These are phyloP conservation scores for Phytophthora aleatoria DNA, from an alignment of 352 stramenopile genomes.

Conservation along the genomic window DNA sequence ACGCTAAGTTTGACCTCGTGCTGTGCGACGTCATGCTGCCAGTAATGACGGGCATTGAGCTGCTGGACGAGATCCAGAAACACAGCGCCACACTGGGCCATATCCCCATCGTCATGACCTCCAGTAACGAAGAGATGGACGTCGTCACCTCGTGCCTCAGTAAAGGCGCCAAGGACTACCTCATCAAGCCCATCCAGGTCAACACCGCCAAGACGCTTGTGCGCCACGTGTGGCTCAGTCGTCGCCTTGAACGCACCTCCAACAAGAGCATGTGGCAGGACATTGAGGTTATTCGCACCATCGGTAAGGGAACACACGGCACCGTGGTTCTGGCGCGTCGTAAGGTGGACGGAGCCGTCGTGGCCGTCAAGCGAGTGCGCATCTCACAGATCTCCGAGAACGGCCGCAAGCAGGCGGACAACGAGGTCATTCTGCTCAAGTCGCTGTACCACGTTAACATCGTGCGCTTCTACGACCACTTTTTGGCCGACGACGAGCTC, in stretches of 20 bases:
- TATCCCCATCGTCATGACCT: conserved; percentile 91
- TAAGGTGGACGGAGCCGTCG: conserved; percentile 78
- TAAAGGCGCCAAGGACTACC: conserved; percentile 90
- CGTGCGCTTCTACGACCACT: conserved; percentile 90
- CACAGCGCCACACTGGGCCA: conserved; percentile 65
- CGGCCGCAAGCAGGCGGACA: conserved; percentile 85
- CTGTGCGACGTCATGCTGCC: conserved; percentile 91
- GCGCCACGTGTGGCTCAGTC: conserved; percentile 87
- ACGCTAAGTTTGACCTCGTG: conserved; percentile 86
- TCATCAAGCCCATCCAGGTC: conserved; percentile 91
- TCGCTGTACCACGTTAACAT: conserved; percentile 91
- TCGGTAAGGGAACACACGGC: conserved; percentile 86
- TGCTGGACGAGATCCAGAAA: conserved; percentile 86
- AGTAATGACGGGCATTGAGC: conserved; percentile 88
- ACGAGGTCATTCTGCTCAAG: conserved; percentile 90
- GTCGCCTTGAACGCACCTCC: conserved; percentile 62
- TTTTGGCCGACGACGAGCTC: conserved; percentile 84
- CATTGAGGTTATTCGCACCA: conserved; percentile 85
- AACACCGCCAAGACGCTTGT: conserved; percentile 91
- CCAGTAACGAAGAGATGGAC: conserved; percentile 91
- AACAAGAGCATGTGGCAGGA: conserved; percentile 85
- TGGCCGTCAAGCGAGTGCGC: conserved; percentile 85
- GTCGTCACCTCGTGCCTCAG: conserved; percentile 89
- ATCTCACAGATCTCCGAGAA: conserved; percentile 84
- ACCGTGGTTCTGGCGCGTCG: conserved; percentile 82